phyloP scores from a whole-genome alignment of 768 basidiomycete genomes.

The Boletus barrowsii region DNA sequence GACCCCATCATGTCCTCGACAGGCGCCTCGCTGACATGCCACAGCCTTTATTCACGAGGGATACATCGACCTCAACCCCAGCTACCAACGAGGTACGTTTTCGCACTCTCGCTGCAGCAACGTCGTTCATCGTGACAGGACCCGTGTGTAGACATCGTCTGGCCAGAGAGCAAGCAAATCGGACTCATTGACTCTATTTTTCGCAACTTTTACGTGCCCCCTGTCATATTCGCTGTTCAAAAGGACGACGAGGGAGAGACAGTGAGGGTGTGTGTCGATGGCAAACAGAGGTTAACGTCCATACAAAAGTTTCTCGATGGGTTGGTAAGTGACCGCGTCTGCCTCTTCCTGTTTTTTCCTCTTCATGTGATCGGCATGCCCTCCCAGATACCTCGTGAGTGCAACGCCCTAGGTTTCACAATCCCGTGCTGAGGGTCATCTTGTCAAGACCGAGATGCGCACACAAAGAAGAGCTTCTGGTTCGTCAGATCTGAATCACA shows the following conservation, averaged over 20 bases:
- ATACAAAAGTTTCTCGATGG: conserved; percentile 50
- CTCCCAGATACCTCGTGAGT: conserved; percentile 54
- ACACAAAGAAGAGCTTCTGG: conserved; percentile 62
- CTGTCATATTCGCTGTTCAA: conserved; percentile 45
- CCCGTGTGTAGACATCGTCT: conserved; percentile 60
- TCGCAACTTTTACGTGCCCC: conserved; percentile 53
- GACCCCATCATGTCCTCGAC: not conserved
- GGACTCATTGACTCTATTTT: conserved; percentile 50
- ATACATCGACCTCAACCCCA: conserved; percentile 63
- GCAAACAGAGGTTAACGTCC: conserved; percentile 51
- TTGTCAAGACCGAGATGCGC: conserved; percentile 50
- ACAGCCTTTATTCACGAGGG: conserved; percentile 67
- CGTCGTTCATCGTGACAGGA: not conserved
- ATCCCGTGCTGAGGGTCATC: conserved; percentile 12
- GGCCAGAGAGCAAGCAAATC: conserved; percentile 66
- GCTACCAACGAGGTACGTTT: conserved; percentile 65
- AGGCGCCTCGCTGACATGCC: not conserved
- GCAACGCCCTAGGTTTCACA: not conserved
- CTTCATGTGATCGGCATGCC: conserved; percentile 6
- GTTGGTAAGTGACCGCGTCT: conserved; percentile 26
- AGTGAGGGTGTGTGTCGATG: conserved; percentile 47
- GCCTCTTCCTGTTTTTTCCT: not conserved
- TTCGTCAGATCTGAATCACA: conserved; percentile 50
- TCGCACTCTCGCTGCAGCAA: not conserved
- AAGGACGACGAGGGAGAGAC: conserved; percentile 40